These are phyloP conservation scores for Sugiyamaella paludigena DNA, from an alignment of 1,139 yeast species.

Conservation along the genomic window DNA sequence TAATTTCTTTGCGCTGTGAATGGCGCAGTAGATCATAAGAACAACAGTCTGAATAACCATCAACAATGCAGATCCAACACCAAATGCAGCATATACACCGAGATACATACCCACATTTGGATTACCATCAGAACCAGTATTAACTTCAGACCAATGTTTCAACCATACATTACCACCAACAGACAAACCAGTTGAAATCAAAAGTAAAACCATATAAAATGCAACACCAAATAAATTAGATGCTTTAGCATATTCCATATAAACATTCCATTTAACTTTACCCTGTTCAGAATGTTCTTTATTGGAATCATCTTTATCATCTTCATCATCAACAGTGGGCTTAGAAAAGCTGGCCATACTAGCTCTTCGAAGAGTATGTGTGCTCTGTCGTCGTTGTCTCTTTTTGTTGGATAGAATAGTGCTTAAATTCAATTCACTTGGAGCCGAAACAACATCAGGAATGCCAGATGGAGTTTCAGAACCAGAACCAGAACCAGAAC, in stretches of 20 bases:
- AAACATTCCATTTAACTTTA: constrained; percentile 87
- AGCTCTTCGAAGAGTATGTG: constrained; percentile 64
- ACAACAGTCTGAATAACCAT: constrained; percentile 65
- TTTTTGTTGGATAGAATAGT: neutral
- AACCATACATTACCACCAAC: constrained; percentile 82
- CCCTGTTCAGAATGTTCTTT: constrained; percentile 88
- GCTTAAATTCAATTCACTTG: constrained; percentile 6
- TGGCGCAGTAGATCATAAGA: constrained; percentile 81
- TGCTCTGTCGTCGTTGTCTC: constrained; percentile 31
- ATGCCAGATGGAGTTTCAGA: constrained; percentile 6
- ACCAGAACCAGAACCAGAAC: too few species aligned
- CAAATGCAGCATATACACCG: constrained; percentile 72
- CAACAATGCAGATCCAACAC: constrained; percentile 62
- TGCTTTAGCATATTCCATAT: constrained; percentile 78
- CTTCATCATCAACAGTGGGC: constrained; percentile 38
- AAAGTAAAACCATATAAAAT: constrained; percentile 46
- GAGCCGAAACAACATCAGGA: constrained; percentile 17
- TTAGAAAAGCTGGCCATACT: constrained; percentile 55
- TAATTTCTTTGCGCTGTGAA: constrained; percentile 73
- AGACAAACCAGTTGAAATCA: constrained; percentile 58
- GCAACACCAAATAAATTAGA: constrained; percentile 74
- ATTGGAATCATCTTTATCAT: constrained; percentile 30
- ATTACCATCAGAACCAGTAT: constrained; percentile 64
- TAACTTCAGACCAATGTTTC: constrained; percentile 95
- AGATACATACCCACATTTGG: constrained; percentile 69